These are phyloP conservation scores for Sporothrix luriei DNA, from an alignment of 2,329 filamentous ascomycete species.

Conservation along the genomic window DNA sequence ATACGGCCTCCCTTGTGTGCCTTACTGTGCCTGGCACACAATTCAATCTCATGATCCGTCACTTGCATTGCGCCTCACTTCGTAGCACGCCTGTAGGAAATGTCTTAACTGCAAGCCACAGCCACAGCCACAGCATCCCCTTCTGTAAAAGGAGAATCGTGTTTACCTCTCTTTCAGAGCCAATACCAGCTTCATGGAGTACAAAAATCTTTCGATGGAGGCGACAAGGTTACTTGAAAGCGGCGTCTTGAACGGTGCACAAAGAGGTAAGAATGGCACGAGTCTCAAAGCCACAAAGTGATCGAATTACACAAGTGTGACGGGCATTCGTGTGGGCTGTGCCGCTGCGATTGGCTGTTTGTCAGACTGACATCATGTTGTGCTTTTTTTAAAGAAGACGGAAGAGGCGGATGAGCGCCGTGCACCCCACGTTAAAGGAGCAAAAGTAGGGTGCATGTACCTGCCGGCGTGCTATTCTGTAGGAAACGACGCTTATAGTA, in stretches of 20 bases:
- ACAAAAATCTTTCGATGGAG: too few relatives aligned
- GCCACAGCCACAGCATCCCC: too few relatives aligned
- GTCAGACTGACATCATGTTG: conserved; percentile 28
- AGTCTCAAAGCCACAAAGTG: too few relatives aligned
- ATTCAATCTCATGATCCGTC: conserved; percentile 11
- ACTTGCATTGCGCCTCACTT: neutral
- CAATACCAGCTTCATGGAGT: too few relatives aligned
- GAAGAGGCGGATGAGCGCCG: neutral
- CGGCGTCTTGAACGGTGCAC: neutral
- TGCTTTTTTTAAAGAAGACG: conserved; percentile 4
- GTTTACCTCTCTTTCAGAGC: too few relatives aligned
- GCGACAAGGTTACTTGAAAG: too few relatives aligned
- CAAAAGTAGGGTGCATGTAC: conserved; percentile 3
- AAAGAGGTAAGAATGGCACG: neutral
- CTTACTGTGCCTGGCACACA: conserved; percentile 12
- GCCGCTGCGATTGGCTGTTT: conserved; percentile 25
- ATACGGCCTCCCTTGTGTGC: conserved; percentile 2
- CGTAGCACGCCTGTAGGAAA: neutral
- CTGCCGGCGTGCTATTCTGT: neutral
- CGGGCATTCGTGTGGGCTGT: neutral
- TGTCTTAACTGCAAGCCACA: neutral
- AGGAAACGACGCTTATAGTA: neutral
- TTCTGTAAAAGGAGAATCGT: too few relatives aligned
- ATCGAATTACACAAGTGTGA: neutral
- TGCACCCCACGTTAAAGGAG: neutral